Evolutionary conservation across 495 filamentous ascomycete species (phyloP).

Genomic region (Penicillium herquei): DNA sequence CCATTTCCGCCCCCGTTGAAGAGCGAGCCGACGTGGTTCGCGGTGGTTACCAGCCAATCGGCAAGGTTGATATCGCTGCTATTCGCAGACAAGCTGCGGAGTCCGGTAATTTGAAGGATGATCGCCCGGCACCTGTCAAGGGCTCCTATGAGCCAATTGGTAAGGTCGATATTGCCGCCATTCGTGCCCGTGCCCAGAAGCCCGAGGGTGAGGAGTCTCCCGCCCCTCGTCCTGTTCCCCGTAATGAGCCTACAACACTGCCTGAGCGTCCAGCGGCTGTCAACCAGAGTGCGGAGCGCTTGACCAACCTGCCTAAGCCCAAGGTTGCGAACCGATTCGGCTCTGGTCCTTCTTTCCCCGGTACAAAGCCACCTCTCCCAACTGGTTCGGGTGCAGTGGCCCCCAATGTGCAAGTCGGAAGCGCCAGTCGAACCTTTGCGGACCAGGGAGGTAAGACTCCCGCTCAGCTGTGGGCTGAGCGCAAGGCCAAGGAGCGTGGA

Average conservation of each 20-base stretch:
- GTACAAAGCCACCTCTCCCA: constrained; percentile 86
- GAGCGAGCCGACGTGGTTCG: constrained; percentile 67
- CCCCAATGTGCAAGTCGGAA: constrained; percentile 61
- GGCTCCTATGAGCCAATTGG: constrained; percentile 90
- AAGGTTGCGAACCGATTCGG: constrained; percentile 89
- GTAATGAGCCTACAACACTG: constrained; percentile 50
- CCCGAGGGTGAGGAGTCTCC: constrained; percentile 43
- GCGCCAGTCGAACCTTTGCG: constrained; percentile 87
- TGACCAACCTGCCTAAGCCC: constrained; percentile 88
- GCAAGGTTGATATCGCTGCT: constrained; percentile 93
- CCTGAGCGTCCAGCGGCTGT: constrained; percentile 64
- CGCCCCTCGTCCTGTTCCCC: constrained; percentile 30
- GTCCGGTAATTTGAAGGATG: constrained; percentile 56
- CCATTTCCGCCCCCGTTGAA: constrained; percentile 29
- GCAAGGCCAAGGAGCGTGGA: constrained; percentile 76
- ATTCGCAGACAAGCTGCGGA: constrained; percentile 77
- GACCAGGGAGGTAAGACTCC: constrained; percentile 95
- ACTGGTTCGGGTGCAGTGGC: constrained; percentile 53
- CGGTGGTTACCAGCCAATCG: constrained; percentile 93
- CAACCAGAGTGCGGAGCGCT: constrained; percentile 69
- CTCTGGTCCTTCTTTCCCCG: constrained; percentile 64
- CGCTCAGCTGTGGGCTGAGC: constrained; percentile 95
- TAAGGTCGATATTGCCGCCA: constrained; percentile 93
- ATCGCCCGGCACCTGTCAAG: constrained; percentile 79
- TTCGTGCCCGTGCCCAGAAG: constrained; percentile 75